Evolutionary conservation across 208 protist genomes (phyloP).

Genomic region (Blastocrithidia nonstop): DNA sequence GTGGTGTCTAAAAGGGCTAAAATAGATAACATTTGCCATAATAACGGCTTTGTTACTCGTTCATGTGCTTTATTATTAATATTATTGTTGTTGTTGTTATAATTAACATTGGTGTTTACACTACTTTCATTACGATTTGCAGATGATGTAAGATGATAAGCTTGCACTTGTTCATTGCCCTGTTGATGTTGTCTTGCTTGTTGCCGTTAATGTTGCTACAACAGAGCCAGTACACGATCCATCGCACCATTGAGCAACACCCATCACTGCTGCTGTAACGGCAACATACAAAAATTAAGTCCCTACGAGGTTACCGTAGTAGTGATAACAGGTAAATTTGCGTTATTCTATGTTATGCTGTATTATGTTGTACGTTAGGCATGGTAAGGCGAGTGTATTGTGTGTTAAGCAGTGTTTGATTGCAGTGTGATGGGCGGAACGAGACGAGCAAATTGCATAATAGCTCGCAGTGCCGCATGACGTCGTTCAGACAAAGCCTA

Average conservation of each 20-base stretch:
- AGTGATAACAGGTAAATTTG: too few relatives aligned
- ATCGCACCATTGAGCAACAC: conserved; percentile 50
- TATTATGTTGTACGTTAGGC: too few relatives aligned
- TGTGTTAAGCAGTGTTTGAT: too few relatives aligned
- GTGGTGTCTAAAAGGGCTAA: conserved; percentile 37
- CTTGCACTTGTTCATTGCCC: too few relatives aligned
- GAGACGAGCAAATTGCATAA: conserved; percentile 38
- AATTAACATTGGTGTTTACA: too few relatives aligned
- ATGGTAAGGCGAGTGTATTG: too few relatives aligned
- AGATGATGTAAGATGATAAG: too few relatives aligned
- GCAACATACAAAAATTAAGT: conserved; percentile 71
- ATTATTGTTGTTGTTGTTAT: too few relatives aligned
- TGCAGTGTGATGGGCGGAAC: conserved; percentile 14
- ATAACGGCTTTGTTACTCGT: conserved; percentile 13
- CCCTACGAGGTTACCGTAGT: conserved; percentile 48
- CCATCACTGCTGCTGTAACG: conserved; percentile 79
- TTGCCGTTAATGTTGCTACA: conserved; percentile 1
- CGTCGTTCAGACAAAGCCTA: conserved; percentile 12
- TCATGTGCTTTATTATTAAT: too few relatives aligned
- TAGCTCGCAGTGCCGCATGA: conserved; percentile 16
- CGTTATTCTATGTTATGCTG: too few relatives aligned
- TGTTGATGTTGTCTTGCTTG: not conserved
- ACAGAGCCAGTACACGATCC: conserved; percentile 39
- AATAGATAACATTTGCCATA: conserved; percentile 71
- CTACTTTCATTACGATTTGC: too few relatives aligned